These are phyloP conservation scores for Cephaloascus fragrans DNA, from an alignment of 805 yeast species.

Conservation along the genomic window DNA sequence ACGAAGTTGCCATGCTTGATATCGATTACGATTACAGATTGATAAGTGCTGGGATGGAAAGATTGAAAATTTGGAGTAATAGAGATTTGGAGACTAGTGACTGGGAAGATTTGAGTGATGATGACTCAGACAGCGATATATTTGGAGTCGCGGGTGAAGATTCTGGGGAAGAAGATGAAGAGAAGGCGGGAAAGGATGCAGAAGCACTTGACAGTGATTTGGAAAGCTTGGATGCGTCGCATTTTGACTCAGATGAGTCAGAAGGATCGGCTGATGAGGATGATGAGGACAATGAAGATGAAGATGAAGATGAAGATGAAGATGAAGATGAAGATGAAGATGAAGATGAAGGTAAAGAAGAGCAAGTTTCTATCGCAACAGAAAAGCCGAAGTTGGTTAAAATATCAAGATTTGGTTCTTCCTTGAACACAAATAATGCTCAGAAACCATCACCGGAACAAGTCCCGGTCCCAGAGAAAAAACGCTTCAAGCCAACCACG, in stretches of 20 bases:
- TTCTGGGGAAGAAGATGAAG: conserved; percentile 6
- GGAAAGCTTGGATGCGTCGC: conserved; percentile 5
- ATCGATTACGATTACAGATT: conserved; percentile 74
- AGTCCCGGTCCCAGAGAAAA: conserved; percentile 6
- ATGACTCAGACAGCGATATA: conserved; percentile 7
- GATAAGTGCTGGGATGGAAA: conserved; percentile 77
- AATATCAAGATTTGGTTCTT: background rate
- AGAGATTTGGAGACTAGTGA: conserved; percentile 10
- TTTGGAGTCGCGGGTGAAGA: conserved; percentile 3
- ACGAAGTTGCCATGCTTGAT: conserved; percentile 72
- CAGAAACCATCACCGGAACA: too few relatives aligned
- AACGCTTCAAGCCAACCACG: conserved; percentile 3
- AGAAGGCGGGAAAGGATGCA: conserved; percentile 4
- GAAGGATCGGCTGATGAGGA: conserved; percentile 8
- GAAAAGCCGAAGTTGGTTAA: background rate
- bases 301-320: conserved; percentile 5
- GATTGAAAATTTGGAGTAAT: conserved; percentile 65
- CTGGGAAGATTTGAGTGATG: conserved; percentile 16
- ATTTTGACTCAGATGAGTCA: conserved; percentile 6
- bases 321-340: conserved; percentile 5
- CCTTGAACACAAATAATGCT: too few relatives aligned
- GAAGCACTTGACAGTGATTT: conserved; percentile 3
- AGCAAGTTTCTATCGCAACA: too few relatives aligned
- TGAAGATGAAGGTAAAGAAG: conserved; percentile 4
- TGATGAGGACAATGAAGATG: conserved; percentile 5